These are phyloP conservation scores for Xanthoceras sorbifolium DNA, from an alignment of 345 rosid species.

Conservation along the genomic window DNA sequence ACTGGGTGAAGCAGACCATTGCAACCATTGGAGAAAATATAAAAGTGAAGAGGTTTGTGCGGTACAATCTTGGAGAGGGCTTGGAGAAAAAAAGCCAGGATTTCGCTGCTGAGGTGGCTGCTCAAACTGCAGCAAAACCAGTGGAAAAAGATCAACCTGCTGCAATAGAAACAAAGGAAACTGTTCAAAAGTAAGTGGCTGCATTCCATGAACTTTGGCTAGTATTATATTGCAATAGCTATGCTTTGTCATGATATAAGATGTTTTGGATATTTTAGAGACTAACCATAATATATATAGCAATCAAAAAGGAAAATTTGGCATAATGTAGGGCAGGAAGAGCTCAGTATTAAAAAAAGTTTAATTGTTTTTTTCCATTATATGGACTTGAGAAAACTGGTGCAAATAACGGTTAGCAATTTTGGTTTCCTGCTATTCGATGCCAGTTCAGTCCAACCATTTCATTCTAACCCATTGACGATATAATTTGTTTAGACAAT, in stretches of 20 bases:
- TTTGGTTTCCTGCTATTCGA: not conserved
- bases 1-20: conserved; percentile 85
- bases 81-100: conserved; percentile 90
- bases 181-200: conserved; percentile 56
- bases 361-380: not conserved
- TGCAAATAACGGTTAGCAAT: not conserved
- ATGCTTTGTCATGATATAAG: not conserved
- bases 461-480: not conserved
- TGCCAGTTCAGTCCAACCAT: not conserved
- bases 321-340: not conserved
- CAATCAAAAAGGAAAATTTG: not conserved
- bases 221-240: not conserved
- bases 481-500: not conserved
- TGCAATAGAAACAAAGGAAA: conserved; percentile 53
- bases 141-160: conserved; percentile 53
- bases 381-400: not conserved
- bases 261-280: not conserved
- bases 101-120: conserved; percentile 96
- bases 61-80: conserved; percentile 94
- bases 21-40: conserved; percentile 95
- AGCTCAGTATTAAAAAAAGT: not conserved
- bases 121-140: conserved; percentile 77
- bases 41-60: conserved; percentile 79
- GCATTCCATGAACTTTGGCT: conserved; percentile 8
- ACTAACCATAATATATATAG: not conserved